These are phyloP conservation scores for Pyrenophora graminea DNA, from an alignment of 2,329 filamentous ascomycete species.

Conservation along the genomic window DNA sequence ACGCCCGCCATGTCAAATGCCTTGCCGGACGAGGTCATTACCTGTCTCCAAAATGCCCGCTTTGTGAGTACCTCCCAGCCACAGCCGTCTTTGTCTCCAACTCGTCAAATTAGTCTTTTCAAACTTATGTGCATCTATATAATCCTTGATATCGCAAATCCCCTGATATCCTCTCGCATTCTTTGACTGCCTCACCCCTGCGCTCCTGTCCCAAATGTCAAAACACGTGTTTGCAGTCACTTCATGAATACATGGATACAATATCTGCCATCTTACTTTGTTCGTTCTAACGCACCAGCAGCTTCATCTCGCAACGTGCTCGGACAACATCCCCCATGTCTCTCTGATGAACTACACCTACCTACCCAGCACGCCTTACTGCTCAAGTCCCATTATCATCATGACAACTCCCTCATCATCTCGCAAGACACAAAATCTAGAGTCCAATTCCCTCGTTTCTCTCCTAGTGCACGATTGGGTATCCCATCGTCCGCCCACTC, in stretches of 20 bases:
- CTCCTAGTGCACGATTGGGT: constrained; percentile 99
- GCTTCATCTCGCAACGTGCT: constrained; percentile 94
- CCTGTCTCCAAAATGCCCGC: constrained; percentile 90
- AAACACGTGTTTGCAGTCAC: background rate
- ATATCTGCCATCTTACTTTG: background rate
- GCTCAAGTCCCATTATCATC: constrained; percentile 72
- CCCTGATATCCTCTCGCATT: background rate
- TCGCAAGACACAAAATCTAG: constrained; percentile 79
- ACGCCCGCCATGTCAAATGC: constrained; percentile 55
- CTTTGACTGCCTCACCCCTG: constrained; percentile 8
- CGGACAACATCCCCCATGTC: constrained; percentile 81
- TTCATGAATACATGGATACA: background rate
- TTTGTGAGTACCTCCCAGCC: constrained; percentile 65
- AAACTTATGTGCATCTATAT: background rate
- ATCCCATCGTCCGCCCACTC: constrained; percentile 83
- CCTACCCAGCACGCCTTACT: constrained; percentile 72
- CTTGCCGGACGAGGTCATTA: constrained; percentile 82
- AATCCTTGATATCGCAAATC: background rate
- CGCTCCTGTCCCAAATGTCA: background rate
- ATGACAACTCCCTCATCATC: constrained; percentile 84
- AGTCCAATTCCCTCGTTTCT: constrained; percentile 83
- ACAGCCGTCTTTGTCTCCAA: background rate
- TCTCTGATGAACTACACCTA: constrained; percentile 99
- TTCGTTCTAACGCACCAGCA: constrained; percentile 43
- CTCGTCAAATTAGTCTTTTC: background rate